Base-by-base conservation (phyloP, 2,329 filamentous ascomycete species). In the Colletotrichum horii region DNA sequence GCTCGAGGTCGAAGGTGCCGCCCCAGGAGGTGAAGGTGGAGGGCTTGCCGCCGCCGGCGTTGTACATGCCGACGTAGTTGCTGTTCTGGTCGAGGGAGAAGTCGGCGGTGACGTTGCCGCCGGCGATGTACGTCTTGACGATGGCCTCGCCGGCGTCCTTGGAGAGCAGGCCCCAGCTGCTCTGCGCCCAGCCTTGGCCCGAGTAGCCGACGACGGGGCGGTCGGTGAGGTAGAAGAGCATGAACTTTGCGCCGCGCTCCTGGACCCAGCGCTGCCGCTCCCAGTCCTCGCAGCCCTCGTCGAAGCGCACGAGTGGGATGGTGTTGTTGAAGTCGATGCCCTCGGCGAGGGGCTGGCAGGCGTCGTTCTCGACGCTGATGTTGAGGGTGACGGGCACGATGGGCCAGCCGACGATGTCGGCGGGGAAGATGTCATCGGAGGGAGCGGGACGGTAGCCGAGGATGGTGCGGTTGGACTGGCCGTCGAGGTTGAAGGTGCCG, bases 1-100 rank as follows among this genome's bases (percentile, higher is more conserved):
- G 81, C 38, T 87, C 82, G 4, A 90, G 83, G 70, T 91, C 88
- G 74, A 87, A 89, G 22, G 77, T 78, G 15, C 78, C 78, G 3
- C 78, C 78, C 89, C 89, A 91, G 28, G 67, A 70, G 7, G 67
- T 70, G 78, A 86, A 90, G 8, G 82, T 82, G 34, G 84, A 87
- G 5, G 89, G 82, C n/a, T 85, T 83, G 0, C 86, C 86, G 15
- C 84, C 85, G 15, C 83, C 71, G 16, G 75, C 52, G 24, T 75
- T 75, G 52, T 70, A 66, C 71, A 76, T 75, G 75, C 38, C 75
- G 15, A 75, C 72, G 26, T 71, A 71, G 61, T 71, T 56, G 34
- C 26, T 58, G 43, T 66, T 60, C 48, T 74, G 66, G 30, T 75
- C 67, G 8, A 71, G 48, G 22, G 75, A 76, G 14, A 80, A 81